These are phyloP conservation scores for Monosporozyma aquatica DNA, from an alignment of 805 yeast species.

Conservation along the genomic window DNA sequence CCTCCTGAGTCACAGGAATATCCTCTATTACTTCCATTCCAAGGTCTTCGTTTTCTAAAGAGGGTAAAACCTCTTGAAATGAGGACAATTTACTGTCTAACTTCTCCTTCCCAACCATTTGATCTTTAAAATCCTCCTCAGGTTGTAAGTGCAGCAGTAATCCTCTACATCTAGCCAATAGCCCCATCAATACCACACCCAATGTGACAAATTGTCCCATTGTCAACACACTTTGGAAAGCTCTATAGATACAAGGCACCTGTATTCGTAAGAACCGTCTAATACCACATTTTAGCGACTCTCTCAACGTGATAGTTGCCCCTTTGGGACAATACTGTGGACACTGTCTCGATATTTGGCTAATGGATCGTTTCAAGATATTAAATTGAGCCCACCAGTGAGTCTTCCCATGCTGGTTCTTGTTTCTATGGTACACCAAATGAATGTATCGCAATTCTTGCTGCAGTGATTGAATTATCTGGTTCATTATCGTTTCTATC, in stretches of 20 bases:
- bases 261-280: slow-evolving; percentile 28
- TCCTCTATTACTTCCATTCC: slow-evolving; percentile 8
- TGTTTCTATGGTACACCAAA: slow-evolving; percentile 58
- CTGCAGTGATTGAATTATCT: not conserved
- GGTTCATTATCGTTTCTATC: too few species aligned
- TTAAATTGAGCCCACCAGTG: slow-evolving; percentile 71
- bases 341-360: slow-evolving; percentile 8
- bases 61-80: too few species aligned
- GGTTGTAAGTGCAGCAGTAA: not conserved
- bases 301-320: too few species aligned
- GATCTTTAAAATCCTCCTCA: not conserved
- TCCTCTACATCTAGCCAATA: slow-evolving; percentile 33
- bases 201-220: slow-evolving; percentile 69
- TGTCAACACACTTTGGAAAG: slow-evolving; percentile 58
- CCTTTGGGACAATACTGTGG: too few species aligned
- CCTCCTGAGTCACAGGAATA: slow-evolving; percentile 1
- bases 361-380: slow-evolving; percentile 47
- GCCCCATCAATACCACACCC: slow-evolving; percentile 61
- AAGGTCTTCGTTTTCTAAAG: too few species aligned
- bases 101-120: too few species aligned
- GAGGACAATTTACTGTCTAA: too few species aligned
- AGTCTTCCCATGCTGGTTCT: slow-evolving; percentile 65
- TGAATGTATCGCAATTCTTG: slow-evolving; percentile 54
- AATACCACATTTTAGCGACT: not conserved
- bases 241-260: slow-evolving; percentile 45